Evolutionary conservation across 305 asterid species (phyloP).

Genomic region (Petunia hybrid): DNA sequence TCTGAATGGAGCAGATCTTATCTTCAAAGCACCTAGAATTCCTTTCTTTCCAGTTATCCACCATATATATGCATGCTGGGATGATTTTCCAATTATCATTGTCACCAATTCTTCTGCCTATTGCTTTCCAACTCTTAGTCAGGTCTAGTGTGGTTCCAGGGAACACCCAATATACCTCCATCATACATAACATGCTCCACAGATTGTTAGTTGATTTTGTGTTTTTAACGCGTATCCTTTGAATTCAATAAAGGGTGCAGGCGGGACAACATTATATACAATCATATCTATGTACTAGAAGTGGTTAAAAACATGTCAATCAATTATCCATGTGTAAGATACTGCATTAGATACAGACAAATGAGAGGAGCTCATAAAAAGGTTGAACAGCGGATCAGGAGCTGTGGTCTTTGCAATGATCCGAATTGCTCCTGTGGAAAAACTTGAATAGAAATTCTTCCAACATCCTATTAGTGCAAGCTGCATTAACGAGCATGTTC

Average conservation of each 20-base stretch:
- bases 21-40: too few relatives aligned
- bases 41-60: too few relatives aligned
- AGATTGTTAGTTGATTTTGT: not conserved
- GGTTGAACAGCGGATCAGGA: constrained; percentile 11
- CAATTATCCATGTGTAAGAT: not conserved
- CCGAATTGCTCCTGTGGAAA: not conserved
- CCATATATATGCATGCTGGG: too few relatives aligned
- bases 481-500: not conserved
- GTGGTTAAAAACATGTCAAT: not conserved
- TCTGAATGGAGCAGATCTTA: too few relatives aligned
- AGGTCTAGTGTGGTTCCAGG: too few relatives aligned
- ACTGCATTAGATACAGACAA: constrained; percentile 21
- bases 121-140: too few relatives aligned
- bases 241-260: constrained; percentile 5
- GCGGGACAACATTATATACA: not conserved
- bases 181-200: not conserved
- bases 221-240: constrained; percentile 15
- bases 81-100: too few relatives aligned
- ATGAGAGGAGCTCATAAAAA: constrained; percentile 14
- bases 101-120: too few relatives aligned
- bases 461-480: constrained; percentile 7
- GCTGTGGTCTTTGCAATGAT: constrained; percentile 9
- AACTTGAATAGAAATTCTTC: constrained; percentile 19
- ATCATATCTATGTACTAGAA: not conserved
- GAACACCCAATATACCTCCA: too few relatives aligned